Evolutionary conservation across 805 yeast species (phyloP).

Genomic region (Kuraishia molischiana): DNA sequence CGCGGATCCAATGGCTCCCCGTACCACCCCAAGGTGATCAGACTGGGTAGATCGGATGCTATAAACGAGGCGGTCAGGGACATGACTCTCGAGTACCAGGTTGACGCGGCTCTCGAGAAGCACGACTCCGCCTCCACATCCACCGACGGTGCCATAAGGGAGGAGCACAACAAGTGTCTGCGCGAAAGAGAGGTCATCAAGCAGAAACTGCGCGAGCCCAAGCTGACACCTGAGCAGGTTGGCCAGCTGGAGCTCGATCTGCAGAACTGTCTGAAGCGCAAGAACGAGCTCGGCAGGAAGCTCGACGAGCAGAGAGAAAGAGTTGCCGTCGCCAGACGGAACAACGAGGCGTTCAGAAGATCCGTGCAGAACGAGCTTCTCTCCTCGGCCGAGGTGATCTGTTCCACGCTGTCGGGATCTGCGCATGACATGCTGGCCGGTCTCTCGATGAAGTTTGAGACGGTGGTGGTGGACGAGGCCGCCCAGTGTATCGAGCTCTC

Average conservation of each 20-base stretch:
- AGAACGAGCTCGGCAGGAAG: slow-evolving; percentile 62
- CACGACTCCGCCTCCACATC: slow-evolving; percentile 24
- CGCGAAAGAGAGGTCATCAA: slow-evolving; percentile 49
- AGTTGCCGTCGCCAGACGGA: slow-evolving; percentile 57
- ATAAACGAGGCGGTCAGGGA: slow-evolving; percentile 76
- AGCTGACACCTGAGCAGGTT: slow-evolving; percentile 29
- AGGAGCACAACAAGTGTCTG: slow-evolving; percentile 40
- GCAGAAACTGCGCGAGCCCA: slow-evolving; percentile 18
- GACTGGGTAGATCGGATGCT: slow-evolving; percentile 87
- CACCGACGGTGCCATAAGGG: slow-evolving; percentile 39
- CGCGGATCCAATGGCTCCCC: slow-evolving; percentile 39
- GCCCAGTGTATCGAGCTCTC: slow-evolving; percentile 95
- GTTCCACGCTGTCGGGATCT: slow-evolving; percentile 88
- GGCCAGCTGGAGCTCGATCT: slow-evolving; percentile 38
- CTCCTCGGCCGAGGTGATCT: slow-evolving; percentile 71
- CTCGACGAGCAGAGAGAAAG: slow-evolving; percentile 75
- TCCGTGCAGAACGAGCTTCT: slow-evolving; percentile 66
- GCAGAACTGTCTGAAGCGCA: slow-evolving; percentile 45
- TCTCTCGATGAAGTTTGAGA: slow-evolving; percentile 70
- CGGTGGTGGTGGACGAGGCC: slow-evolving; percentile 94
- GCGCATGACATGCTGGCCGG: slow-evolving; percentile 81
- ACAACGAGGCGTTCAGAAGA: slow-evolving; percentile 69
- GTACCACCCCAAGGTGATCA: slow-evolving; percentile 60
- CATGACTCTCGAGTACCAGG: slow-evolving; percentile 76
- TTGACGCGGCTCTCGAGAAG: slow-evolving; percentile 47